Percentiles rank a stretch among this genome's conserved stretches.
Conservation (phyloP, 2,329 filamentous ascomycete genomes). For the Cytospora schulzeri region DNA sequence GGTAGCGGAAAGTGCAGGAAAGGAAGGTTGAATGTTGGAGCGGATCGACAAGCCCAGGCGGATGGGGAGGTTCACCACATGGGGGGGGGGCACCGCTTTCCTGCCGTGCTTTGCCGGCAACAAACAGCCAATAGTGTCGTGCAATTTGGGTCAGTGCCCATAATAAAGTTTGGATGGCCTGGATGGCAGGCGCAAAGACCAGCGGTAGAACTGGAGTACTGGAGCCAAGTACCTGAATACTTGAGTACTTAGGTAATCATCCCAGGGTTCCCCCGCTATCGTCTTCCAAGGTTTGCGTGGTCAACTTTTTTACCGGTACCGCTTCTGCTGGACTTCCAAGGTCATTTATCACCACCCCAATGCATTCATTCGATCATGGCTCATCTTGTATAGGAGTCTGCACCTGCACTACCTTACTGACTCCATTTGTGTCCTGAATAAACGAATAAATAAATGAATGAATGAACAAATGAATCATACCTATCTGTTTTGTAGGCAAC, state of each 20-base stretch:
- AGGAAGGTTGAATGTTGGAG: conserved; percentile 9
- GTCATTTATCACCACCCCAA: too few relatives aligned
- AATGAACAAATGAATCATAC: not conserved
- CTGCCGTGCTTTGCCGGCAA: conserved; percentile 10
- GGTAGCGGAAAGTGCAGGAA: conserved; percentile 2
- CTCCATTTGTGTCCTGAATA: not conserved
- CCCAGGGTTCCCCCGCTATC: not conserved
- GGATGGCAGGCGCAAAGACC: not conserved
- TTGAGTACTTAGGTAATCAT: not conserved
- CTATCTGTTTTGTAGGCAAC: not conserved
- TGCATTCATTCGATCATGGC: too few relatives aligned
- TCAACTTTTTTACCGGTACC: too few relatives aligned
- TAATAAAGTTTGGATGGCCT: conserved; percentile 16
- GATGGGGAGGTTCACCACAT: conserved; percentile 3
- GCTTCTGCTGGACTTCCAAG: too few relatives aligned
- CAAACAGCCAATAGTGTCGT: not conserved
- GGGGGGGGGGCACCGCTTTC: conserved; percentile 13
- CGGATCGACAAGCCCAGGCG: conserved; percentile 9
- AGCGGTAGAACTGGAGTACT: not conserved
- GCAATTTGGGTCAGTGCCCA: not conserved
- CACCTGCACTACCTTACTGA: too few relatives aligned
- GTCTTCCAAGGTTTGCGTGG: too few relatives aligned
- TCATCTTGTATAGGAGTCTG: too few relatives aligned
- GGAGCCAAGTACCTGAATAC: not conserved
- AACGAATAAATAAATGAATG: not conserved